Evolutionary conservation across 345 rosid species (phyloP), one percentile per base, ranked within the genome.

Genomic region (Camelina neglecta): DNA sequence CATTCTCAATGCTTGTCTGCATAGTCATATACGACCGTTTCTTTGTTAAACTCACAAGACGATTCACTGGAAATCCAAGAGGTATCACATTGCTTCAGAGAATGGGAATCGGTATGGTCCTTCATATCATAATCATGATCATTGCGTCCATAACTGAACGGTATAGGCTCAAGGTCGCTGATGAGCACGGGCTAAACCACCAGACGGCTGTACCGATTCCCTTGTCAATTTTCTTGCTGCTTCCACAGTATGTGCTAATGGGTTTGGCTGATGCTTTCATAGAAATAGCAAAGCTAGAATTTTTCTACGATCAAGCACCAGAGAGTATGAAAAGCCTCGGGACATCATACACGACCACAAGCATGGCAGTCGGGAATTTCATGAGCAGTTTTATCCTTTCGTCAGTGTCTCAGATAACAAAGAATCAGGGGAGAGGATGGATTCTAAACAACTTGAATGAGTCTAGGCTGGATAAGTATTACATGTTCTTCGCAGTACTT

Each of bases 301-400:
- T 90, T 83, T 95, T 92, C 84, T 95, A 90, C 26, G 99, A 94
- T 65, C 97, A 94, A 67, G 96, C 97, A 10, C 97, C 97, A 0
- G 97, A 90, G 50, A 79, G 89, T 77, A 92, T 89, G 98, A 94
- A 92, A 84, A 94, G 97, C 73, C 89, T 90, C 1, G 98, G 97
- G 4, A 92, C 97, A 65, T 90, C 93, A 1, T 92, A 89, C 48
- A 23, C 84, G 20, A 81, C 77, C 21, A 82, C 88, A 1, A 81
- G 83, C 64, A 69, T 86, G 7, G 96, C 97, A 2, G 41, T 83
- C 4, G 97, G 97, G 2, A 85, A 86, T 36, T 92, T 90, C 82
- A n/a, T 92, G 0, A 90, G 97, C 57, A 94, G 90, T 36, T 86
- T 90, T 44, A 82, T 90, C 51, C 90, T 89, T 6, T 79, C 89